Conservation (phyloP, 1,284 basidiomycete genomes). For the Trametes versicolor region DNA sequence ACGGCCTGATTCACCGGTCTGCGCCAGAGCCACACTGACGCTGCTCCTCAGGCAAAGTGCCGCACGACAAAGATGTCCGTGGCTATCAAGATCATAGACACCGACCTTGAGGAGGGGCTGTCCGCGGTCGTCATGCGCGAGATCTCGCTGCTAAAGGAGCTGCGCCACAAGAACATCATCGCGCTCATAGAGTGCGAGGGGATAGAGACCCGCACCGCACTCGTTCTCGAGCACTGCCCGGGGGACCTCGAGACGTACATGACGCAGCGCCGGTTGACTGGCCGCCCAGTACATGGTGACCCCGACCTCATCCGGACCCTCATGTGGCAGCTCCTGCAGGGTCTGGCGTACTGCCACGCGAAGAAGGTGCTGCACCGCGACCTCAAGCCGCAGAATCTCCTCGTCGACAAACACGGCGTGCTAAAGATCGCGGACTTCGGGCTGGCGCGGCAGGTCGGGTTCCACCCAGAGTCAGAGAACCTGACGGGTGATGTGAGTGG, state of each 20-base stretch:
- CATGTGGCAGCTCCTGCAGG: not conserved
- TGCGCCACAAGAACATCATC: not conserved
- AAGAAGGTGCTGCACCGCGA: constrained; percentile 5
- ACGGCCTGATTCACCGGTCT: too few species aligned
- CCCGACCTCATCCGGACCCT: not conserved
- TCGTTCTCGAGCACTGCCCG: constrained; percentile 3
- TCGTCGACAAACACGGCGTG: not conserved
- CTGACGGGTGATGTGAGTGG: not conserved
- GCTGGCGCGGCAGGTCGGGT: not conserved
- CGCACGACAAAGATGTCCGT: not conserved
- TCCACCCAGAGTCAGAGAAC: not conserved
- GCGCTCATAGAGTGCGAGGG: not conserved
- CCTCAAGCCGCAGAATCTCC: constrained; percentile 13
- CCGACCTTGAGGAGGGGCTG: not conserved
- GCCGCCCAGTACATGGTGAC: not conserved
- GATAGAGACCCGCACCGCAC: not conserved
- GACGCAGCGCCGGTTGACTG: not conserved
- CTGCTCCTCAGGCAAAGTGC: not conserved
- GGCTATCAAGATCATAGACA: not conserved
- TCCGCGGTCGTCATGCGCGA: not conserved
- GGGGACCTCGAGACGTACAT: not conserved
- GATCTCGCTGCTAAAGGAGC: not conserved
- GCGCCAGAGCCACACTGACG: too few species aligned
- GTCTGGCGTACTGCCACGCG: not conserved
- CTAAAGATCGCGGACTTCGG: constrained; percentile 11